A percentile compares a stretch with the other conserved stretches of the same genome.
These are phyloP conservation scores for Lizonia empirigonia DNA, from an alignment of 2,329 filamentous ascomycete genomes.

Conservation along the genomic window DNA sequence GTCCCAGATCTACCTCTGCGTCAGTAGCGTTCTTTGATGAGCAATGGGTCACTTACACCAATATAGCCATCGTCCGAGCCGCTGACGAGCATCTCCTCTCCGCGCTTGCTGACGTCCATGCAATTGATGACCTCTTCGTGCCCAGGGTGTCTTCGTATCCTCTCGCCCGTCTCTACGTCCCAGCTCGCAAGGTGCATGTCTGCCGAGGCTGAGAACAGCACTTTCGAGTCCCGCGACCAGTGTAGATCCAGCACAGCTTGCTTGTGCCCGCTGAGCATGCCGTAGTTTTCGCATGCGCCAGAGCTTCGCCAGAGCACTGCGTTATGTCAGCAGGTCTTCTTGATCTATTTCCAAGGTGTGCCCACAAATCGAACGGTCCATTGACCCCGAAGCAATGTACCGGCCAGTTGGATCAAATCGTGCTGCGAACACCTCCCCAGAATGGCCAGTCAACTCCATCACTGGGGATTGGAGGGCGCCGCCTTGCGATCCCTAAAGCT, in stretches of 20 bases:
- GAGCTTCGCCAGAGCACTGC: slow-evolving; percentile 92
- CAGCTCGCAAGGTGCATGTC: slow-evolving; percentile 93
- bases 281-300: slow-evolving; percentile 93
- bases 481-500: slow-evolving; percentile 71
- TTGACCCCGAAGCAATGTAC: slow-evolving; percentile 89
- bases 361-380: slow-evolving; percentile 89
- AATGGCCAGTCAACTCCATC: slow-evolving; percentile 84
- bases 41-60: slow-evolving; percentile 54
- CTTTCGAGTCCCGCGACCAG: slow-evolving; percentile 93
- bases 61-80: slow-evolving; percentile 93
- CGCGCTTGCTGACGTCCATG: slow-evolving; percentile 84
- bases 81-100: slow-evolving; percentile 87
- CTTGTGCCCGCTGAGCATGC: slow-evolving; percentile 84
- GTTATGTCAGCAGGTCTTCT: slow-evolving; percentile 20
- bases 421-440: slow-evolving; percentile 85
- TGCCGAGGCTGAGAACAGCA: slow-evolving; percentile 89
- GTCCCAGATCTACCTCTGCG: slow-evolving; percentile 75
- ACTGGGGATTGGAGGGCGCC: slow-evolving; percentile 86
- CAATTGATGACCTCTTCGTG: slow-evolving; percentile 97
- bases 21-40: slow-evolving; percentile 20
- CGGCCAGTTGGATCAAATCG: slow-evolving; percentile 89
- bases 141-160: slow-evolving; percentile 88
- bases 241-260: slow-evolving; percentile 90
- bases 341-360: slow-evolving; percentile 23
- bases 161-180: slow-evolving; percentile 89